Evolutionary conservation across 2,329 filamentous ascomycete genomes (phyloP).

Genomic region (Cordyceps militaris): DNA sequence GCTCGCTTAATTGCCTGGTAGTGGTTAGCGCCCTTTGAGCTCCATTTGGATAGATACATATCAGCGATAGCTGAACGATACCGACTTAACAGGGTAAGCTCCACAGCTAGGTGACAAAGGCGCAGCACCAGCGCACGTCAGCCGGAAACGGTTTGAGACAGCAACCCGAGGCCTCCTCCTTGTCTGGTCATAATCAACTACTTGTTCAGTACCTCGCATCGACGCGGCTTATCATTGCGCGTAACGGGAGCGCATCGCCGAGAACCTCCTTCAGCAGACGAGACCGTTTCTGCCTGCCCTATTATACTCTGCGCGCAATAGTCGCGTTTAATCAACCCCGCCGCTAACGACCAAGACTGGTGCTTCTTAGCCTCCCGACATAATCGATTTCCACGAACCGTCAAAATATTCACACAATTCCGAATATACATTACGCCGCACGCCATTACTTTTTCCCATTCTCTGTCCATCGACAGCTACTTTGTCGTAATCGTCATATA

Average conservation of each 20-base stretch:
- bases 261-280: background rate
- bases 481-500: background rate
- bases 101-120: background rate
- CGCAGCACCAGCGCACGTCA: slow-evolving; percentile 2
- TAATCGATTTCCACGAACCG: background rate
- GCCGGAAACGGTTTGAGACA: slow-evolving; percentile 3
- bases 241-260: background rate
- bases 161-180: background rate
- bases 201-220: background rate
- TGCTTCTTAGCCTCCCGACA: slow-evolving; percentile 5
- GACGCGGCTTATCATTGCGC: background rate
- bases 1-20: slow-evolving; percentile 30
- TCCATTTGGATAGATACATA: background rate
- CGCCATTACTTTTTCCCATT: background rate
- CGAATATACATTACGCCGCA: background rate
- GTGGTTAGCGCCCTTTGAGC: slow-evolving; percentile 21
- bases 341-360: background rate
- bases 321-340: background rate
- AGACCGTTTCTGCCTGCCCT: background rate
- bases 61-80: background rate
- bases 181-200: background rate
- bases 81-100: background rate
- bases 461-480: background rate
- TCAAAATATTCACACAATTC: background rate
- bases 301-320: background rate